phyloP scores from a whole-genome alignment of 2,329 filamentous ascomycete genomes.

The Didymellaceae sp. region DNA sequence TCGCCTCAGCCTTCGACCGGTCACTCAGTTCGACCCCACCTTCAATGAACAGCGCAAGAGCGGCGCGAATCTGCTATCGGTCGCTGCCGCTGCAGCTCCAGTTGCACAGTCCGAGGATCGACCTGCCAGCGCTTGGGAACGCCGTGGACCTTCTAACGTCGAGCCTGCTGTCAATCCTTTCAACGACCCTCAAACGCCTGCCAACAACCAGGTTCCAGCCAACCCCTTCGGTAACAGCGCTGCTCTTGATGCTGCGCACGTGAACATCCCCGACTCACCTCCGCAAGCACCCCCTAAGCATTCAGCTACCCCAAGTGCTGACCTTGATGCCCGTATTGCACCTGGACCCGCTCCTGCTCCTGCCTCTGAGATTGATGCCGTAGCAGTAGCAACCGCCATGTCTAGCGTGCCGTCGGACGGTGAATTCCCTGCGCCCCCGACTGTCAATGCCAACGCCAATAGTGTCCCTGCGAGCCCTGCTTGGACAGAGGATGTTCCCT shows the following conservation, averaged over 20 bases:
- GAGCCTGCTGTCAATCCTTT: slow-evolving; percentile 71
- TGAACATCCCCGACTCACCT: slow-evolving; percentile 35
- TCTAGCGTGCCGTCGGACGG: slow-evolving; percentile 19
- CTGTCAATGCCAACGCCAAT: slow-evolving; percentile 58
- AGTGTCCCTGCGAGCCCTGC: slow-evolving; percentile 61
- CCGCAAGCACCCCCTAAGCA: slow-evolving; percentile 30
- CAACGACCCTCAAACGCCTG: slow-evolving; percentile 48
- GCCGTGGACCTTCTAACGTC: slow-evolving; percentile 45
- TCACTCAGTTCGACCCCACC: slow-evolving; percentile 81
- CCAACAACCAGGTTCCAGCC: slow-evolving; percentile 48
- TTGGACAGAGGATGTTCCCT: slow-evolving; percentile 65
- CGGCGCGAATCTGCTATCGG: slow-evolving; percentile 44
- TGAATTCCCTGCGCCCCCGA: slow-evolving; percentile 41
- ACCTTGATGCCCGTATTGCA: slow-evolving; percentile 32
- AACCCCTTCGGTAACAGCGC: slow-evolving; percentile 64
- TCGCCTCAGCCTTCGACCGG: slow-evolving; percentile 82
- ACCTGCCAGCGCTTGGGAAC: slow-evolving; percentile 49
- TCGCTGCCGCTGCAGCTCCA: slow-evolving; percentile 39
- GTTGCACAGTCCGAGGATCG: slow-evolving; percentile 26
- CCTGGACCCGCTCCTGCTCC: slow-evolving; percentile 12
- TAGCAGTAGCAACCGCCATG: slow-evolving; percentile 41
- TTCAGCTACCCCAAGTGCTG: slow-evolving; percentile 31
- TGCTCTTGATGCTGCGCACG: slow-evolving; percentile 45
- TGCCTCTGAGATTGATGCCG: slow-evolving; percentile 48
- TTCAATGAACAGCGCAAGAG: slow-evolving; percentile 57